A percentile compares a stretch with the other conserved stretches of the same genome.
phyloP scores from a whole-genome alignment of 495 filamentous ascomycete genomes.

The Viridothelium virens region DNA sequence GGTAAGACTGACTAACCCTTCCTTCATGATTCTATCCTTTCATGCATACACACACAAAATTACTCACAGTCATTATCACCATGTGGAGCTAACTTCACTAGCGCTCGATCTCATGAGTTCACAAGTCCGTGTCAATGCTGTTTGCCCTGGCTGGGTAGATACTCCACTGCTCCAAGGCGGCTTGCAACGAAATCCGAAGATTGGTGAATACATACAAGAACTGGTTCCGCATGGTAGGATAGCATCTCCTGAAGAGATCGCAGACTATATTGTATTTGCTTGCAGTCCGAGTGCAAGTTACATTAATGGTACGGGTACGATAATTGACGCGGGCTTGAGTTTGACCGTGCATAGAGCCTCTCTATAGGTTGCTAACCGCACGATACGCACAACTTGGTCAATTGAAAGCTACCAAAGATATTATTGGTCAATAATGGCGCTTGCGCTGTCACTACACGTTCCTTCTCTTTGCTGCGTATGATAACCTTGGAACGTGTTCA shows the following conservation, averaged over 20 bases:
- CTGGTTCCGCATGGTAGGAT: not conserved
- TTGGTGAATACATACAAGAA: not conserved
- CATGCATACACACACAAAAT: too few relatives aligned
- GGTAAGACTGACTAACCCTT: not conserved
- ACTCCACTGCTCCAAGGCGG: slow-evolving; percentile 16
- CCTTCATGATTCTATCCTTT: too few relatives aligned
- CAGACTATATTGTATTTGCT: slow-evolving; percentile 14
- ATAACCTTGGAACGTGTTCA: too few relatives aligned
- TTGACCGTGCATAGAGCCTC: slow-evolving; percentile 11
- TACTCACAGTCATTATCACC: too few relatives aligned
- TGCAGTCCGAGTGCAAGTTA: slow-evolving; percentile 20
- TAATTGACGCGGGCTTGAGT: slow-evolving; percentile 16
- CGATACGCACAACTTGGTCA: too few relatives aligned
- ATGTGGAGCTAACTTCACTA: not conserved
- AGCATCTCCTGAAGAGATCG: slow-evolving; percentile 15
- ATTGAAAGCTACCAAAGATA: too few relatives aligned
- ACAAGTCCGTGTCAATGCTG: slow-evolving; percentile 6
- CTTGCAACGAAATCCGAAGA: not conserved
- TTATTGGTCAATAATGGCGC: too few relatives aligned
- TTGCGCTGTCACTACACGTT: too few relatives aligned
- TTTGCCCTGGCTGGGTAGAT: slow-evolving; percentile 18
- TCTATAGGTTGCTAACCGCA: not conserved
- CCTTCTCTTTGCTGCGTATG: too few relatives aligned
- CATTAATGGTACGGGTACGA: slow-evolving; percentile 16
- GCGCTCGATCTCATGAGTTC: slow-evolving; percentile 13